A percentile compares a stretch with the other conserved stretches of the same genome.
Conservation (phyloP, 2,329 filamentous ascomycete genomes). For the Taxawa tesnikishii region DNA sequence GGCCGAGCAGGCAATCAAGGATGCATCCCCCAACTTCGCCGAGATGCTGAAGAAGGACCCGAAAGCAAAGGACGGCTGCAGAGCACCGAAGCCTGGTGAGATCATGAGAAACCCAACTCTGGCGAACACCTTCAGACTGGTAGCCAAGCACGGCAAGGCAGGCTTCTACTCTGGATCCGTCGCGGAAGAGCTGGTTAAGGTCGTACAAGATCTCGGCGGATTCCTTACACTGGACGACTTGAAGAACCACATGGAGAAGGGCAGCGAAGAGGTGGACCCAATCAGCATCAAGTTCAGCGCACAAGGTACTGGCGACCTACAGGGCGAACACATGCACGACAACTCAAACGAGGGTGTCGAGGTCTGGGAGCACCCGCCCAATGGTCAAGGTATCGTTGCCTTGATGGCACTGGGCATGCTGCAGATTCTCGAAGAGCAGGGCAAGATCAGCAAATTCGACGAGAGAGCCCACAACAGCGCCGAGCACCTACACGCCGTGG, state of each 20-base stretch:
- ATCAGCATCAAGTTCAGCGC: slow-evolving; percentile 71
- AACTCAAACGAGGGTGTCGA: slow-evolving; percentile 48
- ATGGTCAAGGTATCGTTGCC: slow-evolving; percentile 90
- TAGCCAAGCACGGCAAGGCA: slow-evolving; percentile 71
- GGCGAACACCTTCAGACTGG: slow-evolving; percentile 65
- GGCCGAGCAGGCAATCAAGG: slow-evolving; percentile 50
- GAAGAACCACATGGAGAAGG: slow-evolving; percentile 56
- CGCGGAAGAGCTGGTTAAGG: slow-evolving; percentile 68
- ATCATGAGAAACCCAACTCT: slow-evolving; percentile 78
- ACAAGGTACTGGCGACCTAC: slow-evolving; percentile 42
- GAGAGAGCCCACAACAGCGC: slow-evolving; percentile 68
- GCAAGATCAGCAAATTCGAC: slow-evolving; percentile 60
- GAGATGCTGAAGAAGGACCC: slow-evolving; percentile 80
- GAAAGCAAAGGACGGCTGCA: slow-evolving; percentile 52
- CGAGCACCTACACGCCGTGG: slow-evolving; percentile 63
- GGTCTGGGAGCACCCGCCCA: slow-evolving; percentile 93
- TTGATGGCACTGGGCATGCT: slow-evolving; percentile 90
- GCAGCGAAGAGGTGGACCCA: slow-evolving; percentile 70
- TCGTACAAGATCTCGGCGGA: slow-evolving; percentile 63
- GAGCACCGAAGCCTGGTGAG: slow-evolving; percentile 69
- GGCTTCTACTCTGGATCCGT: slow-evolving; percentile 85
- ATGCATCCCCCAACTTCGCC: slow-evolving; percentile 70
- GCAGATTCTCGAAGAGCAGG: slow-evolving; percentile 66
- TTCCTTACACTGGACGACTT: slow-evolving; percentile 71
- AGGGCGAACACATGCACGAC: slow-evolving; percentile 30